Conservation (phyloP, 106 monocot species). For the Acorus gramineus region DNA sequence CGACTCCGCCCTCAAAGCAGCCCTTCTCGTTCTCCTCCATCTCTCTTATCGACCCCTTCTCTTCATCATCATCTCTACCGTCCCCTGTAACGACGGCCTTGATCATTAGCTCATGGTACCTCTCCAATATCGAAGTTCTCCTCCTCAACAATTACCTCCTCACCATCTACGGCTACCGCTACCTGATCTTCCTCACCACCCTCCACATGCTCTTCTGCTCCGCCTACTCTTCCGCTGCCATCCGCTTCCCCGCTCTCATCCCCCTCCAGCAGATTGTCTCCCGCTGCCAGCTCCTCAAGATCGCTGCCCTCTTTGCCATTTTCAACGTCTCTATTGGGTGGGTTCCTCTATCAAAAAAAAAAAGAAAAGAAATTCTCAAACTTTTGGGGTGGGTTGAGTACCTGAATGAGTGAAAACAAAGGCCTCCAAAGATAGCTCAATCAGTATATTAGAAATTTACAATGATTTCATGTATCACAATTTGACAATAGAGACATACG, state of each 20-base stretch:
- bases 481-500: too few relatives aligned
- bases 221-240: conserved; percentile 15
- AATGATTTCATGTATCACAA: too few relatives aligned
- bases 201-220: conserved; percentile 29
- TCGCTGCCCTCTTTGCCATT: conserved; percentile 20
- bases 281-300: conserved; percentile 20
- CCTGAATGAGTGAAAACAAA: too few relatives aligned
- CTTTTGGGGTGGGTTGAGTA: too few relatives aligned
- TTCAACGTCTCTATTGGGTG: conserved; percentile 22
- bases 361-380: too few relatives aligned
- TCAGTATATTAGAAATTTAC: too few relatives aligned
- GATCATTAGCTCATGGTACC: conserved; percentile 25
- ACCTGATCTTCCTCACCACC: conserved; percentile 29
- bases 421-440: too few relatives aligned
- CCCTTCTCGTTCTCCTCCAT: neutral
- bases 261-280: conserved; percentile 18
- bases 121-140: conserved; percentile 21
- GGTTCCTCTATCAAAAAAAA: too few relatives aligned
- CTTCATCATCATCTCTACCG: neutral
- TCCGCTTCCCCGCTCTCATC: conserved; percentile 11
- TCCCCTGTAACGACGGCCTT: conserved; percentile 15
- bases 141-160: conserved; percentile 34
- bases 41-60: conserved; percentile 10
- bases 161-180: conserved; percentile 22
- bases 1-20: conserved; percentile 1